Base-by-base conservation (phyloP, 352 stramenopile genomes). In the Pythium diclinum region DNA sequence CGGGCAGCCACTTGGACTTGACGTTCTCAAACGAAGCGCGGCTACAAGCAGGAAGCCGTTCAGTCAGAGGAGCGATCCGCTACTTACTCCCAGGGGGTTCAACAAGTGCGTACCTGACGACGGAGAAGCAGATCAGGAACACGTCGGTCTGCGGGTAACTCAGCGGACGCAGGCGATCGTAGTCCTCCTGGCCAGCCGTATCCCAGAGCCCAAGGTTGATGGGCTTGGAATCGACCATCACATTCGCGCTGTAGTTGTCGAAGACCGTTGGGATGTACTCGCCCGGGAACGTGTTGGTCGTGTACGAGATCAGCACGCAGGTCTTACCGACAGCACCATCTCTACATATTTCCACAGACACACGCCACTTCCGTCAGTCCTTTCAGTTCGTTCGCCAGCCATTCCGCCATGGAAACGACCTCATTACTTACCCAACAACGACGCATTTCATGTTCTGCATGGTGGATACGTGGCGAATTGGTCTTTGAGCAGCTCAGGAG, bases 371-470 rank as follows among this genome's bases (percentile, higher is more conserved):
- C 19, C 14, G 28, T 53, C 42, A 56, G 16, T 25, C 28, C n/a
- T 17, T 51, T 25, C 4, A 21, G 4, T 21, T 2, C 6, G 10
- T 51, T 16, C 21, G 6, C 19, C n/a, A 30, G 28, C 6, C 44
- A 51, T 28, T 30, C 7, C n/a, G 19, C 44, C 44, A 51, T 51
- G 44, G 44, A 51, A 51, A 51, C 19, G 3, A 28, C 6, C 44
- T 9, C n/a, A 11, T 14, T 49, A 89, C 79, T 61, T 59, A 92
- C 81, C 85, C 88, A 42, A 94, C 88, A 55, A 96, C 84, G 51
- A 98, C 92, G 71, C 92, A 98, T 77, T 98, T 98, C 81, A 98
- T 98, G 79, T 97, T 97, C 80, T 98, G 92, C 90, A 97, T 97
- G 56, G 67, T 68, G 63, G 16, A 30, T 69, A 40, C 62, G 34